Conservation (phyloP, 306 rosid genomes). For the Quillaja saponaria region DNA sequence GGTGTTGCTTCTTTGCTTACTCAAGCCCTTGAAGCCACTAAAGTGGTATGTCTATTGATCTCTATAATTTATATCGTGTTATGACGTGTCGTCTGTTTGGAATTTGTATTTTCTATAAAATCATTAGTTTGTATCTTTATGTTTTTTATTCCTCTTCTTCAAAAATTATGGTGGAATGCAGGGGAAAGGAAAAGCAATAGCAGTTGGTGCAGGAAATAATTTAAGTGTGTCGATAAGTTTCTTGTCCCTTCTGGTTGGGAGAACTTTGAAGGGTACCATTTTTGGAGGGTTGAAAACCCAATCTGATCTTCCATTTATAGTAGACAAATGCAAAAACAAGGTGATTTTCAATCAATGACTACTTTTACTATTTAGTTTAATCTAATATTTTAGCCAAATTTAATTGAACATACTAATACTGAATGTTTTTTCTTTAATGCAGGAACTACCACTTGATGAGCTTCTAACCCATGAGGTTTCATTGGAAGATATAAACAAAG, state of each 20-base stretch:
- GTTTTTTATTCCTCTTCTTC: too few relatives aligned
- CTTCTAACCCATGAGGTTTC: constrained; percentile 47
- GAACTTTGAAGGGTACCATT: constrained; percentile 47
- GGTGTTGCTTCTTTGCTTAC: constrained; percentile 40
- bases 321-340: constrained; percentile 45
- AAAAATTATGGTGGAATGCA: background rate
- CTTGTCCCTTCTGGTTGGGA: constrained; percentile 31
- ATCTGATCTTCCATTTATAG: constrained; percentile 45
- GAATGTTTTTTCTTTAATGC: background rate
- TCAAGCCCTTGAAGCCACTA: constrained; percentile 52
- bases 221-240: constrained; percentile 20
- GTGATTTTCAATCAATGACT: constrained; percentile 6
- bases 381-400: background rate
- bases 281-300: constrained; percentile 55
- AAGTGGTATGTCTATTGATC: constrained; percentile 36
- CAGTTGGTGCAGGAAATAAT: constrained; percentile 33
- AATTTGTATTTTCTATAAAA: too few relatives aligned
- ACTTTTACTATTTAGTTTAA: background rate
- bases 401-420: too few relatives aligned
- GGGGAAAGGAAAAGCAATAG: constrained; percentile 48
- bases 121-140: too few relatives aligned
- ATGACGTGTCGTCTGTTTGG: too few relatives aligned
- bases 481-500: constrained; percentile 36
- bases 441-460: constrained; percentile 52
- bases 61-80: background rate